phyloP scores from a whole-genome alignment of 176 grass and related monocot genomes.

The Otatea glauca region DNA sequence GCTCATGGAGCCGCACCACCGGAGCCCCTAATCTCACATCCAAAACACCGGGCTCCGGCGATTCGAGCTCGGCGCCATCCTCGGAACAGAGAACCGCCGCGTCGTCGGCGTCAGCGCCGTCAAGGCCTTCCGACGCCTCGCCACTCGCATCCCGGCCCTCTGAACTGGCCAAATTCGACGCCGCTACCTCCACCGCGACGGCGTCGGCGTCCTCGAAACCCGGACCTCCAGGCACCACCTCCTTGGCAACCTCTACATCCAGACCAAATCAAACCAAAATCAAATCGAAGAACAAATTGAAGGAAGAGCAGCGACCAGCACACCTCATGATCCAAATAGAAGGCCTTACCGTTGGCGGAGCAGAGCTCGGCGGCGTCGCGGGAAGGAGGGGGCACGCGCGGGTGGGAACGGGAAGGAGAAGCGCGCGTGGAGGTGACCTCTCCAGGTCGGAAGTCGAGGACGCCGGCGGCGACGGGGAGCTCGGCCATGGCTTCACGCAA shows the following conservation, averaged over 20 bases:
- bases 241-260: slow-evolving; percentile 45
- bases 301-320: slow-evolving; percentile 18
- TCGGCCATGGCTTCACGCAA: slow-evolving; percentile 57
- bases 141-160: background rate
- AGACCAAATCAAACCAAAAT: slow-evolving; percentile 26
- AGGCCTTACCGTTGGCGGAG: slow-evolving; percentile 49
- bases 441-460: slow-evolving; percentile 44
- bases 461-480: slow-evolving; percentile 46
- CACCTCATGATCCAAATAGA: background rate
- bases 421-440: slow-evolving; percentile 13
- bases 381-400: background rate
- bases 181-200: background rate
- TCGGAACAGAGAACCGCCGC: slow-evolving; percentile 1
- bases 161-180: slow-evolving; percentile 10
- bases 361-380: slow-evolving; percentile 35
- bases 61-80: slow-evolving; percentile 5
- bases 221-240: slow-evolving; percentile 39
- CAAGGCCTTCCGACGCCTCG: background rate
- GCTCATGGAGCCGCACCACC: background rate
- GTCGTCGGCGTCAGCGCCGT: background rate
- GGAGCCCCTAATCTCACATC: slow-evolving; percentile 49
- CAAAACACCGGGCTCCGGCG: background rate
- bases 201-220: slow-evolving; percentile 8
- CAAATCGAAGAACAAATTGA: slow-evolving; percentile 1
- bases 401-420: background rate